A percentile compares a stretch with the other conserved stretches of the same genome.
Conservation (phyloP, 352 stramenopile genomes). For the Globisporangium perplexum region DNA sequence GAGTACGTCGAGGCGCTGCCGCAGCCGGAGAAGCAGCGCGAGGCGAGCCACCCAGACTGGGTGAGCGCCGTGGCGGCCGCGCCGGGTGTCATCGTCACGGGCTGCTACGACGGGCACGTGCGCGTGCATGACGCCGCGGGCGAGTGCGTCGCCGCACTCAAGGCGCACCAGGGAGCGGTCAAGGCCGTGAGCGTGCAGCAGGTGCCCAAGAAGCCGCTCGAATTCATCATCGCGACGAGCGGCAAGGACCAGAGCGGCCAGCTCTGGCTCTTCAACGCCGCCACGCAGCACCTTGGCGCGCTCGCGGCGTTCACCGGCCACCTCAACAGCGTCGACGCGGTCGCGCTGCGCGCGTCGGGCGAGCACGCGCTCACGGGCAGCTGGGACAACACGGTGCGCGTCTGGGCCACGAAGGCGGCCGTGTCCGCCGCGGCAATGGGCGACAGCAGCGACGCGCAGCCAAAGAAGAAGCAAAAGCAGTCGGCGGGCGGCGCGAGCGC, state of each 20-base stretch:
- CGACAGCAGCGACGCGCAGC: constrained; percentile 21
- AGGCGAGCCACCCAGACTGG: constrained; percentile 80
- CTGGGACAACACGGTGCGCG: constrained; percentile 83
- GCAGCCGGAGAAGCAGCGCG: constrained; percentile 60
- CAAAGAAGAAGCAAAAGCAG: constrained; percentile 68
- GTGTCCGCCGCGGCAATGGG: constrained; percentile 5
- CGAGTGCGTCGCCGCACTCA: constrained; percentile 51
- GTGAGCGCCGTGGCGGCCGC: constrained; percentile 65
- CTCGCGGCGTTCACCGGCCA: constrained; percentile 61
- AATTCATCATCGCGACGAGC: constrained; percentile 65
- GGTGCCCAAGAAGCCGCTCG: constrained; percentile 19
- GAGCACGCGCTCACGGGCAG: constrained; percentile 60
- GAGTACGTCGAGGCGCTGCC: constrained; percentile 85
- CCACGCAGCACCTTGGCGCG: constrained; percentile 33
- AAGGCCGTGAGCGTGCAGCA: constrained; percentile 51
- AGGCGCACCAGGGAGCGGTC: constrained; percentile 73
- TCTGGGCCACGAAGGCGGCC: constrained; percentile 39
- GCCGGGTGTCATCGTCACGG: constrained; percentile 57
- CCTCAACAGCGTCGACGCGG: constrained; percentile 76
- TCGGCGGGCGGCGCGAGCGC: constrained; percentile 14
- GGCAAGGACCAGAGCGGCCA: constrained; percentile 76
- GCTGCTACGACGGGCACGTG: constrained; percentile 84
- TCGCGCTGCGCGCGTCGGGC: constrained; percentile 26
- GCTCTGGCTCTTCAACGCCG: constrained; percentile 47
- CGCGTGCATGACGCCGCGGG: constrained; percentile 62